Evolutionary conservation across 345 rosid species (phyloP).

Genomic region (Kernera saxatilis): DNA sequence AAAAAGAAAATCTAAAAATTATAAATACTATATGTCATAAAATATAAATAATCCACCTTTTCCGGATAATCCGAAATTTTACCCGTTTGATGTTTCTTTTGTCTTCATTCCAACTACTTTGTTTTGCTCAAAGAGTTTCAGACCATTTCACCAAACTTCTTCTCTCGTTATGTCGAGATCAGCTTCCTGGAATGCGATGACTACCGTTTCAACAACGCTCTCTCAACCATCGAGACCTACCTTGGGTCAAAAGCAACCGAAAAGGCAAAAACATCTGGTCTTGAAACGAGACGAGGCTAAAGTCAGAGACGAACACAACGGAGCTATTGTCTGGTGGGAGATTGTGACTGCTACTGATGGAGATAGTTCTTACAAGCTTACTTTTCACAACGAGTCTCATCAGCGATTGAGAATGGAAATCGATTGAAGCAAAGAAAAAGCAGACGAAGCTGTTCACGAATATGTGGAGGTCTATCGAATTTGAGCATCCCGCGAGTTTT

Average conservation of each 20-base stretch:
- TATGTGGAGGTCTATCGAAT: slow-evolving; percentile 34
- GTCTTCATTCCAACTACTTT: slow-evolving; percentile 20
- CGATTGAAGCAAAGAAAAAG: slow-evolving; percentile 36
- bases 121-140: slow-evolving; percentile 30
- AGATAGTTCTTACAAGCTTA: slow-evolving; percentile 37
- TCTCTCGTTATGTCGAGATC: slow-evolving; percentile 49
- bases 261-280: slow-evolving; percentile 26
- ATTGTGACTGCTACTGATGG: slow-evolving; percentile 31
- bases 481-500: slow-evolving; percentile 38
- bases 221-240: slow-evolving; percentile 46
- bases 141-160: slow-evolving; percentile 20
- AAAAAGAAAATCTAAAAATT: too few species aligned
- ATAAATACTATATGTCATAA: too few species aligned
- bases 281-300: slow-evolving; percentile 15
- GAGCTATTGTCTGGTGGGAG: slow-evolving; percentile 47
- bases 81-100: too few species aligned
- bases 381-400: slow-evolving; percentile 40
- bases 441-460: slow-evolving; percentile 51
- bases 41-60: too few species aligned
- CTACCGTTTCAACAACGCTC: slow-evolving; percentile 42
- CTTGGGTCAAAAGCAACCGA: slow-evolving; percentile 39
- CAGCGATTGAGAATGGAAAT: slow-evolving; percentile 38
- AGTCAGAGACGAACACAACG: slow-evolving; percentile 35
- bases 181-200: slow-evolving; percentile 46
- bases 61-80: too few species aligned